Percentiles rank a stretch among this genome's conserved stretches.
These are phyloP conservation scores for Magnusiomyces sp. DNA, from an alignment of 1,139 yeast species.

Conservation along the genomic window DNA sequence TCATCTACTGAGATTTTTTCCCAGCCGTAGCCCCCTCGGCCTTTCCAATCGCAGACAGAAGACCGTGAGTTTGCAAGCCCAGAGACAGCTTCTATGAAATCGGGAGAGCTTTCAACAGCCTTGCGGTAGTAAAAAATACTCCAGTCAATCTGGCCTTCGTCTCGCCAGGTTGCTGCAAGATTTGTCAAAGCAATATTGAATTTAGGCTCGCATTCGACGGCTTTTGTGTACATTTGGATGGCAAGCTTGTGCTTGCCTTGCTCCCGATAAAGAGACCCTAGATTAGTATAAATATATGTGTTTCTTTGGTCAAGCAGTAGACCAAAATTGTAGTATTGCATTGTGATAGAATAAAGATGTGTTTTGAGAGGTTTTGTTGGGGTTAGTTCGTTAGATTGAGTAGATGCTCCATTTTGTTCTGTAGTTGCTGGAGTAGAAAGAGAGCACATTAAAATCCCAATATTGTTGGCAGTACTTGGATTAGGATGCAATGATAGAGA, in stretches of 20 bases:
- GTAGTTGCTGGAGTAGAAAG: slow-evolving; percentile 3
- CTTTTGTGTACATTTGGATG: slow-evolving; percentile 27
- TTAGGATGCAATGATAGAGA: slow-evolving; percentile 28
- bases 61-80: slow-evolving; percentile 30
- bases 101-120: slow-evolving; percentile 27
- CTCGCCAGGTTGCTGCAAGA: slow-evolving; percentile 29
- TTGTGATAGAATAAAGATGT: slow-evolving; percentile 17
- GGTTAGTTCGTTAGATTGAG: not conserved
- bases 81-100: slow-evolving; percentile 29
- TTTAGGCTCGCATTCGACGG: slow-evolving; percentile 28
- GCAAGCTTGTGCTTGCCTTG: slow-evolving; percentile 29
- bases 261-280: slow-evolving; percentile 30
- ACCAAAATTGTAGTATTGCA: slow-evolving; percentile 29
- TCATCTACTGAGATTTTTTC: slow-evolving; percentile 26
- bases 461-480: slow-evolving; percentile 31
- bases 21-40: slow-evolving; percentile 29
- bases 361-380: not conserved
- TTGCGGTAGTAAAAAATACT: slow-evolving; percentile 27
- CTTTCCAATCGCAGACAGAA: slow-evolving; percentile 31
- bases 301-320: slow-evolving; percentile 28
- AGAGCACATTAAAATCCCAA: slow-evolving; percentile 25
- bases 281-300: slow-evolving; percentile 31
- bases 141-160: slow-evolving; percentile 28
- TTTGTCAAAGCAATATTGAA: slow-evolving; percentile 31
- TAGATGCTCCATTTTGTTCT: not conserved